phyloP scores from a whole-genome alignment of 345 rosid genomes.

The Kernera saxatilis region DNA sequence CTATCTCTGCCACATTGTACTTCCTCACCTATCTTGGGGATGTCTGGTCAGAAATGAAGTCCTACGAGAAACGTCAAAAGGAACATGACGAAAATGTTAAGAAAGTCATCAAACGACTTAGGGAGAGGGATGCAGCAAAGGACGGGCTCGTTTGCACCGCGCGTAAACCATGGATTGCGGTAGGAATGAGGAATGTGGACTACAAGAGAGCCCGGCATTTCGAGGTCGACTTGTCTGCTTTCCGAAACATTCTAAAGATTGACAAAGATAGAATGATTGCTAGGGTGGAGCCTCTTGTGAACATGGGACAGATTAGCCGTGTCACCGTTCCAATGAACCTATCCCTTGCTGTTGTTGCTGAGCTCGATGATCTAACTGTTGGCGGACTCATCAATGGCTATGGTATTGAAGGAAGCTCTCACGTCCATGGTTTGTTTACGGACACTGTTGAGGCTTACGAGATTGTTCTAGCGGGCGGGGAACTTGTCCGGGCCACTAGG shows the following conservation, averaged over 20 bases:
- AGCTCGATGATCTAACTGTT: constrained; percentile 92
- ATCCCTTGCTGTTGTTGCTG: constrained; percentile 88
- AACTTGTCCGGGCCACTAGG: constrained; percentile 73
- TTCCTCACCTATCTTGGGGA: constrained; percentile 85
- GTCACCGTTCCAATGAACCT: constrained; percentile 82
- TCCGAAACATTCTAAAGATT: constrained; percentile 69
- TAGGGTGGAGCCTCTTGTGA: constrained; percentile 84
- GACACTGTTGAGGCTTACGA: constrained; percentile 88
- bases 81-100: constrained; percentile 77
- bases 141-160: constrained; percentile 97
- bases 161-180: constrained; percentile 92
- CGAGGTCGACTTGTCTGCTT: constrained; percentile 82
- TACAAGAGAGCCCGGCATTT: constrained; percentile 86
- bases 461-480: constrained; percentile 73
- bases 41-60: constrained; percentile 69
- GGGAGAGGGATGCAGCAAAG: constrained; percentile 62
- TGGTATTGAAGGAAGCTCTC: constrained; percentile 96
- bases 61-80: constrained; percentile 73
- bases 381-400: constrained; percentile 93
- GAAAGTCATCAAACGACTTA: constrained; percentile 74
- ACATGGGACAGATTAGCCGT: constrained; percentile 88
- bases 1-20: constrained; percentile 62
- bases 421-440: constrained; percentile 77
- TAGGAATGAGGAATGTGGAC: constrained; percentile 96
- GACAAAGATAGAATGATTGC: constrained; percentile 78